Percentiles rank a stretch among this genome's conserved stretches.
Evolutionary conservation across 306 rosid species (phyloP).

Genomic region (Morella rubra): DNA sequence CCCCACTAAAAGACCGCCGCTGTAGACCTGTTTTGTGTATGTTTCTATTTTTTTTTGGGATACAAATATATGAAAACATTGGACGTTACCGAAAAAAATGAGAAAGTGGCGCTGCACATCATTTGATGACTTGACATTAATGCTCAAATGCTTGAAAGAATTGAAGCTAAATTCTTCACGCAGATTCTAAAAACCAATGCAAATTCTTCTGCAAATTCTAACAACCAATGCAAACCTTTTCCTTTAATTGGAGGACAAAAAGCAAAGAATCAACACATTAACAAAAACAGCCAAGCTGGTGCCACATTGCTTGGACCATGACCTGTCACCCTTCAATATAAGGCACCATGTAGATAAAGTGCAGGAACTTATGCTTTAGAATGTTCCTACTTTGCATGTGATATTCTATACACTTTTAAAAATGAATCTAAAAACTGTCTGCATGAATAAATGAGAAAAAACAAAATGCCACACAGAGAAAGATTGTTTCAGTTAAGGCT

Average conservation of each 20-base stretch:
- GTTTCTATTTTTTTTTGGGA: no score
- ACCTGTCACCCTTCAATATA: constrained; percentile 57
- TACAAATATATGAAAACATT: no score
- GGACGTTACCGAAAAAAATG: no score
- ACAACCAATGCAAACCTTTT: constrained; percentile 29
- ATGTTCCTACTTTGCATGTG: constrained; percentile 66
- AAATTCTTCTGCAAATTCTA: no score
- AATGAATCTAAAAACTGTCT: constrained; percentile 33
- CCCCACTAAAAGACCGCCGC: no score
- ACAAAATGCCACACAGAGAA: not conserved
- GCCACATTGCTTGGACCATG: constrained; percentile 56
- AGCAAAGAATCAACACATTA: constrained; percentile 42
- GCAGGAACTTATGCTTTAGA: constrained; percentile 65
- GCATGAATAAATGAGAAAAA: constrained; percentile 19
- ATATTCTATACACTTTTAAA: constrained; percentile 30
- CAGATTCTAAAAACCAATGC: no score
- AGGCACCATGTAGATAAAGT: constrained; percentile 57
- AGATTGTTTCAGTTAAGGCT: no score
- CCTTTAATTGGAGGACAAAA: constrained; percentile 60
- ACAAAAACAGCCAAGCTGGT: constrained; percentile 41
- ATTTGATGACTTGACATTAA: no score
- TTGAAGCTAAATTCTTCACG: no score
- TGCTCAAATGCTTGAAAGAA: no score
- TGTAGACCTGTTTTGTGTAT: no score
- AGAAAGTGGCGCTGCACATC: no score